Conservation (phyloP, 495 filamentous ascomycete genomes). For the Xylona heveae region DNA sequence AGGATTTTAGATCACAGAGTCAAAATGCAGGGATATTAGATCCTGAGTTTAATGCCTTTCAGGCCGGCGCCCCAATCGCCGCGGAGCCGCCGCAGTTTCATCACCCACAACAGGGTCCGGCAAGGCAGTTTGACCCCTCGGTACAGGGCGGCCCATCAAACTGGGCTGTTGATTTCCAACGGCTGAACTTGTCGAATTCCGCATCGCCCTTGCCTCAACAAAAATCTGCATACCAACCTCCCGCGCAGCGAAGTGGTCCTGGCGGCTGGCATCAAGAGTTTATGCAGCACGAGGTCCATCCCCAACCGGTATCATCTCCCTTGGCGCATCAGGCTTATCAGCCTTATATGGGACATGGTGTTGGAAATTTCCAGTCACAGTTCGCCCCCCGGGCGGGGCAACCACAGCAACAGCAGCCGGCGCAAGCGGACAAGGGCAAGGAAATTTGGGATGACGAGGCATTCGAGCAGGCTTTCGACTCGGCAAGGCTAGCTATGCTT, state of each 20-base stretch:
- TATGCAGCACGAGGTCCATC: slow-evolving; percentile 17
- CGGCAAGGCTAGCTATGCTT: slow-evolving; percentile 11
- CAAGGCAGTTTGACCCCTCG: too few relatives aligned
- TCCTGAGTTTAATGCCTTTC: slow-evolving; percentile 51
- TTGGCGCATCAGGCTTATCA: slow-evolving; percentile 8
- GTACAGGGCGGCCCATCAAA: not conserved
- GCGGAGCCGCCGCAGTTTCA: not conserved
- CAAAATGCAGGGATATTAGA: slow-evolving; percentile 34
- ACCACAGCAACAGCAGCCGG: too few relatives aligned
- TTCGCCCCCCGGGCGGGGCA: too few relatives aligned
- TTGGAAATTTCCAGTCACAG: slow-evolving; percentile 1
- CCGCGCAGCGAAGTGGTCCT: slow-evolving; percentile 5
- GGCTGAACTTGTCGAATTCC: not conserved
- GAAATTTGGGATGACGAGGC: slow-evolving; percentile 36
- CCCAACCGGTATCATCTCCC: slow-evolving; percentile 10
- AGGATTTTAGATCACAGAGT: slow-evolving; percentile 44
- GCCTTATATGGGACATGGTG: slow-evolving; percentile 11
- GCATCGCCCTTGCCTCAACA: not conserved
- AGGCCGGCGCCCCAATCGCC: slow-evolving; percentile 21
- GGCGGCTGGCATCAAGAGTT: slow-evolving; percentile 36
- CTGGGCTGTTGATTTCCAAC: slow-evolving; percentile 6
- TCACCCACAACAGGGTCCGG: too few relatives aligned
- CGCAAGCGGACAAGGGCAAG: too few relatives aligned
- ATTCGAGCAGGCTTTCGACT: slow-evolving; percentile 40
- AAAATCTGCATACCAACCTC: not conserved